Percentiles rank a stretch among this genome's conserved stretches.
phyloP scores from a whole-genome alignment of 768 basidiomycete genomes.

The Favolaschia claudopus region DNA sequence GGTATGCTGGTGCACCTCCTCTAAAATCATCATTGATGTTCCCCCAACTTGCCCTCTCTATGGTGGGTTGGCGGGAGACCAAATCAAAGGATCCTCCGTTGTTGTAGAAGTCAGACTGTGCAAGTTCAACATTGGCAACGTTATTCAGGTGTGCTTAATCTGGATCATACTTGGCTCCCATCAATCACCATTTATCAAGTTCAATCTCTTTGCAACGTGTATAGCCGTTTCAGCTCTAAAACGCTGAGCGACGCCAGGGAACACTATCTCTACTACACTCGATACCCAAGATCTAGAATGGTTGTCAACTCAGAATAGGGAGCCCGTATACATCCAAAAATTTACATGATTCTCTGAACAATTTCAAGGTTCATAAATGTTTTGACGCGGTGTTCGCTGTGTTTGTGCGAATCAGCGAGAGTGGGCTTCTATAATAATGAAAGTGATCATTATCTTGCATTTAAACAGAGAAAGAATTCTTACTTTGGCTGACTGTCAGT shows the following conservation, averaged over 20 bases:
- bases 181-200: too few species aligned
- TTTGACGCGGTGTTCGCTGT: not conserved
- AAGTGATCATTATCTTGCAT: not conserved
- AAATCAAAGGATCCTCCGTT: too few species aligned
- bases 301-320: not conserved
- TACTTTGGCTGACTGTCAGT: conserved; percentile 1
- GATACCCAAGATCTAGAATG: not conserved
- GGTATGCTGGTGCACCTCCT: too few species aligned
- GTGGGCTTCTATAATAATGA: not conserved
- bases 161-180: too few species aligned
- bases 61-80: too few species aligned
- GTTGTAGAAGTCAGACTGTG: too few species aligned
- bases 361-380: not conserved
- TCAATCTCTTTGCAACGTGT: too few species aligned
- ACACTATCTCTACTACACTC: conserved; percentile 14
- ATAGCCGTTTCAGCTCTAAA: conserved; percentile 16
- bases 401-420: not conserved
- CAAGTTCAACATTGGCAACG: too few species aligned
- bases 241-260: conserved; percentile 28
- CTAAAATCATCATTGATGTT: too few species aligned
- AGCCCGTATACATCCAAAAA: not conserved
- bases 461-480: not conserved
- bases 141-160: too few species aligned
- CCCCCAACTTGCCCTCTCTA: too few species aligned
- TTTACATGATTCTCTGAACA: not conserved